Base-by-base conservation (phyloP, 1,139 yeast species). In the Hanseniaspora uvarum region DNA sequence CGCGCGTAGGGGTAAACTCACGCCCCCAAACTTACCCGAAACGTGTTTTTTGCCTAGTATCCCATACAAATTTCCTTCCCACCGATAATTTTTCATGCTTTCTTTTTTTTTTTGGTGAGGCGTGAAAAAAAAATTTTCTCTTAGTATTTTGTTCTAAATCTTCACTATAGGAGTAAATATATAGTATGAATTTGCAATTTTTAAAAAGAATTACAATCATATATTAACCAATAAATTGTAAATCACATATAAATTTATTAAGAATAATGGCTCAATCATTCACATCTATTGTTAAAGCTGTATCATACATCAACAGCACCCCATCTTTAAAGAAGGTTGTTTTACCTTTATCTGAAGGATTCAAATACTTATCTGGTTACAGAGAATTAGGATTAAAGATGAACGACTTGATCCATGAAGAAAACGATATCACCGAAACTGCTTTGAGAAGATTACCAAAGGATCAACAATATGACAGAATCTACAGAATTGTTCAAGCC, bases 361-460 rank as follows among this genome's bases (percentile, higher is more conserved):
- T 83, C 72, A 75, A 79, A 62, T 74, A 81, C 61, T 77, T 77
- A 63, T 78, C 95, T 57, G 97, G 97, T 57, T 88, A 89, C 84
- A 85, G 96, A 77, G 80, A 86, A 70, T 73, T 89, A 77, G 97
- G 97, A 52, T 78, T 88, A 65, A 86, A 82, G 70, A 80, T 81
- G 67, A 94, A 92, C 68, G 98, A 92, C 71, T 72, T 92, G 65
- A 71, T 92, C 60, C 72, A 78, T 59, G 98, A 92, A 73, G 98
- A 92, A 75, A 83, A 76, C 69, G 89, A 89, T 65, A 74, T 80
- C 56, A 78, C 84, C 73, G 94, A 87, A 75, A 87, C 81, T 67
- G 98, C 97, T 55, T 72, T 92, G 59, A 72, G 79, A 59, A 86
- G 98, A 78, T 76, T 92, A 65, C 95, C 96, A 62, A 80, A 80